Conservation (phyloP, 345 rosid species). For the Crucihimalaya himalaica region DNA sequence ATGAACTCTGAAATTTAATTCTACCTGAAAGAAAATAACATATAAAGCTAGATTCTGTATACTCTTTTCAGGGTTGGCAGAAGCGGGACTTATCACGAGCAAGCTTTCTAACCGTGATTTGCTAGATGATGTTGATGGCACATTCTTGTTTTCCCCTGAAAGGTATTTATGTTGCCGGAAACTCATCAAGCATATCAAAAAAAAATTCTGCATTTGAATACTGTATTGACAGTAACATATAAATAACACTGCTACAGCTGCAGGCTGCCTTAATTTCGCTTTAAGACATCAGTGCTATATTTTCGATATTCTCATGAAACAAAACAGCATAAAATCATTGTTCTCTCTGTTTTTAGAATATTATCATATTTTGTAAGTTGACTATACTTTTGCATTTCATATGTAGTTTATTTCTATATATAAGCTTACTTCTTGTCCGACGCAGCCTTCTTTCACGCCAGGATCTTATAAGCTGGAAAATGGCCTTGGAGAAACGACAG, state of each 20-base stretch:
- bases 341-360: background rate
- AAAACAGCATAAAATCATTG: background rate
- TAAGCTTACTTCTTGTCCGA: slow-evolving; percentile 21
- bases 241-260: background rate
- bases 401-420: slow-evolving; percentile 4
- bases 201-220: background rate
- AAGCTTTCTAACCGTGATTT: slow-evolving; percentile 83
- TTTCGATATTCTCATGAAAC: slow-evolving; percentile 10
- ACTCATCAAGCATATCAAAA: slow-evolving; percentile 1
- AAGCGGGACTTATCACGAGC: slow-evolving; percentile 96
- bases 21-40: background rate
- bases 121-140: slow-evolving; percentile 53
- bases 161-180: slow-evolving; percentile 48
- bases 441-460: slow-evolving; percentile 91
- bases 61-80: slow-evolving; percentile 86
- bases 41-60: slow-evolving; percentile 25
- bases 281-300: background rate
- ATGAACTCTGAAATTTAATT: background rate
- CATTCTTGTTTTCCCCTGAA: slow-evolving; percentile 76
- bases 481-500: slow-evolving; percentile 85
- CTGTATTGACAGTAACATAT: background rate
- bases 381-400: background rate
- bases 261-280: background rate
- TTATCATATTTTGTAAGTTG: slow-evolving; percentile 9
- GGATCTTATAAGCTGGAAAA: slow-evolving; percentile 97